Conservation (phyloP, 1,284 basidiomycete species). For the Calocybe gambosa region DNA sequence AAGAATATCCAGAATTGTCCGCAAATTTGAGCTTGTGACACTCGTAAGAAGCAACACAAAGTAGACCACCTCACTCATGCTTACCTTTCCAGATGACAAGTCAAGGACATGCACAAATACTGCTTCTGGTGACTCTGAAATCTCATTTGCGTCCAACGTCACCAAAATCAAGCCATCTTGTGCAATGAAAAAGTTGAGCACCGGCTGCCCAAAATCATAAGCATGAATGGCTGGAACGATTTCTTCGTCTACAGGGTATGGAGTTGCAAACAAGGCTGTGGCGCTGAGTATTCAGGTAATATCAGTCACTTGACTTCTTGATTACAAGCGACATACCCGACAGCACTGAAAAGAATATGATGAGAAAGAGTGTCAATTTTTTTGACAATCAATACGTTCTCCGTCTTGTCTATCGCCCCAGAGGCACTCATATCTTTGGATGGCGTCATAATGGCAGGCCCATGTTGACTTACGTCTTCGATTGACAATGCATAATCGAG, state of each 20-base stretch:
- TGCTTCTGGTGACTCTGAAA: constrained; percentile 12
- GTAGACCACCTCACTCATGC: neutral
- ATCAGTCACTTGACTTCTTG: neutral
- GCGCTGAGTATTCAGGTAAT: constrained; percentile 39
- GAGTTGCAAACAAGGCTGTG: constrained; percentile 57
- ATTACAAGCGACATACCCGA: constrained; percentile 46
- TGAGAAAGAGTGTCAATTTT: constrained; percentile 38
- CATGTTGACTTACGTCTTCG: constrained; percentile 15
- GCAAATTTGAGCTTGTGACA: constrained; percentile 20
- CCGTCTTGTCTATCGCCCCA: constrained; percentile 8
- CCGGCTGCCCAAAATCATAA: constrained; percentile 49
- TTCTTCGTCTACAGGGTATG: constrained; percentile 29
- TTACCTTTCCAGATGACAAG: constrained; percentile 26
- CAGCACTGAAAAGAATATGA: constrained; percentile 56
- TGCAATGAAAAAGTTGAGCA: constrained; percentile 51
- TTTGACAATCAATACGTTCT: constrained; percentile 46
- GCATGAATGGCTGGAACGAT: constrained; percentile 27
- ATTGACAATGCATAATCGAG: constrained; percentile 13
- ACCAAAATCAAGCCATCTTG: constrained; percentile 40
- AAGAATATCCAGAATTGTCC: constrained; percentile 21
- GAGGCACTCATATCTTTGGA: neutral
- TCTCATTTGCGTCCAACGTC: constrained; percentile 43
- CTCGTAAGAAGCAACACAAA: neutral
- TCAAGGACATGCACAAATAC: constrained; percentile 20
- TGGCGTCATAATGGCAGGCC: constrained; percentile 9